phyloP scores from a whole-genome alignment of 805 yeast genomes.

The Naumovozyma castellii region DNA sequence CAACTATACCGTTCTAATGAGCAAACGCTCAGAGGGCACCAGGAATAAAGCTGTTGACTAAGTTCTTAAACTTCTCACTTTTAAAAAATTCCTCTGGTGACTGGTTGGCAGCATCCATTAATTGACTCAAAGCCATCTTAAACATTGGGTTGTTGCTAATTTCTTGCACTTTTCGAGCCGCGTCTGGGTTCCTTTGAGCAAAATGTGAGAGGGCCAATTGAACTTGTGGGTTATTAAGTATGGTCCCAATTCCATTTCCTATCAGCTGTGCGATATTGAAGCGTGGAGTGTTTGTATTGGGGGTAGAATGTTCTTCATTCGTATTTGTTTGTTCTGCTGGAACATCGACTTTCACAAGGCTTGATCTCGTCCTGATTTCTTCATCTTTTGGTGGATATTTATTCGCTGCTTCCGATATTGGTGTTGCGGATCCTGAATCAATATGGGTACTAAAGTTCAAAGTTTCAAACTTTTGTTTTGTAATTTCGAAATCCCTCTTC shows the following conservation, averaged over 20 bases:
- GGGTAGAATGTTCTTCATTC: not conserved
- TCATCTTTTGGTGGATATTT: no score
- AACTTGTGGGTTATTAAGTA: slow-evolving; percentile 78
- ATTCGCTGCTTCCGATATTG: not conserved
- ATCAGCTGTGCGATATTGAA: slow-evolving; percentile 33
- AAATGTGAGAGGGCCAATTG: slow-evolving; percentile 75
- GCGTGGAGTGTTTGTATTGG: not conserved
- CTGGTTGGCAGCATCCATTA: not conserved
- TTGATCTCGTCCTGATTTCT: not conserved
- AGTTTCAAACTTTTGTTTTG: slow-evolving; percentile 64
- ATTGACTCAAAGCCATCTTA: slow-evolving; percentile 21
- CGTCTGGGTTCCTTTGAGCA: slow-evolving; percentile 74
- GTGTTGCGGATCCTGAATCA: not conserved
- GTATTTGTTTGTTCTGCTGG: not conserved
- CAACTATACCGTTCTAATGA: no score
- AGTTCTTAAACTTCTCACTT: not conserved
- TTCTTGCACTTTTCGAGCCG: slow-evolving; percentile 51
- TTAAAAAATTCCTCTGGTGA: not conserved
- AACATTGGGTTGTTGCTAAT: slow-evolving; percentile 70
- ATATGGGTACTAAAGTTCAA: not conserved
- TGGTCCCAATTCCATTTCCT: slow-evolving; percentile 51
- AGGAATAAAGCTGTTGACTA: not conserved
- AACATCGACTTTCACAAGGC: not conserved
- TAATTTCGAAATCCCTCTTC: slow-evolving; percentile 85
- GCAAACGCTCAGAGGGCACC: not conserved